Evolutionary conservation across 768 basidiomycete species (phyloP).

Genomic region (Leucosporidium creatinivorum): DNA sequence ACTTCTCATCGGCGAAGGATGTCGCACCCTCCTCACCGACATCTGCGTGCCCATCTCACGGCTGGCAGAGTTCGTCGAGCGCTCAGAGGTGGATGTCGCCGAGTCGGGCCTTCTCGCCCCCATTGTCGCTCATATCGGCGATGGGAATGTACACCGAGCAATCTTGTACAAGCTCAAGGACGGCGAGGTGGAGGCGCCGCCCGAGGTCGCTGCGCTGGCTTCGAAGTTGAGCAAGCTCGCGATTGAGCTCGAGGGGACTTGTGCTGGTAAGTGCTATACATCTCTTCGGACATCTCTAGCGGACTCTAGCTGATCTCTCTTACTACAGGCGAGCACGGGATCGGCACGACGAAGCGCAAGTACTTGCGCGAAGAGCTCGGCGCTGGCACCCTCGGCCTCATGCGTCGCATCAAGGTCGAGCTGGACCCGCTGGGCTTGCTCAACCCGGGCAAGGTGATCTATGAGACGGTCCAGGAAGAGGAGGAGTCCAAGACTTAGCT

Average conservation of each 20-base stretch:
- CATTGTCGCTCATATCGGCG: constrained; percentile 58
- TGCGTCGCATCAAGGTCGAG: constrained; percentile 73
- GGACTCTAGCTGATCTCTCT: not conserved
- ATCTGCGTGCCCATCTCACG: constrained; percentile 45
- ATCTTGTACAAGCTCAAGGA: constrained; percentile 37
- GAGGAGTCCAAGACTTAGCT: too few species aligned
- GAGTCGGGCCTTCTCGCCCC: constrained; percentile 58
- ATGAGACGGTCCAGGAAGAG: constrained; percentile 11
- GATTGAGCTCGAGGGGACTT: constrained; percentile 45
- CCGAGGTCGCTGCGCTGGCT: constrained; percentile 38
- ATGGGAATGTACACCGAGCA: constrained; percentile 45
- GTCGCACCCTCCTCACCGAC: constrained; percentile 50
- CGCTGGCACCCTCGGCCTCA: constrained; percentile 67
- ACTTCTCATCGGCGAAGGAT: constrained; percentile 73
- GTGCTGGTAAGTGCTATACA: constrained; percentile 40
- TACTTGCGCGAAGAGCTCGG: constrained; percentile 81
- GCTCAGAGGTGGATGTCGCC: constrained; percentile 70
- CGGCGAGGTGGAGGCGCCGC: not conserved
- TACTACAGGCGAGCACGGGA: constrained; percentile 9
- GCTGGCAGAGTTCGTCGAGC: constrained; percentile 46
- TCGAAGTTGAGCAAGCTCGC: constrained; percentile 44
- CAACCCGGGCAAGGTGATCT: constrained; percentile 68
- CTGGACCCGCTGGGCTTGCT: constrained; percentile 73
- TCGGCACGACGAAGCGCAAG: constrained; percentile 42
- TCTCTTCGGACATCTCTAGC: too few species aligned